phyloP scores from a whole-genome alignment of 768 basidiomycete species.

The Auricularia cornea region DNA sequence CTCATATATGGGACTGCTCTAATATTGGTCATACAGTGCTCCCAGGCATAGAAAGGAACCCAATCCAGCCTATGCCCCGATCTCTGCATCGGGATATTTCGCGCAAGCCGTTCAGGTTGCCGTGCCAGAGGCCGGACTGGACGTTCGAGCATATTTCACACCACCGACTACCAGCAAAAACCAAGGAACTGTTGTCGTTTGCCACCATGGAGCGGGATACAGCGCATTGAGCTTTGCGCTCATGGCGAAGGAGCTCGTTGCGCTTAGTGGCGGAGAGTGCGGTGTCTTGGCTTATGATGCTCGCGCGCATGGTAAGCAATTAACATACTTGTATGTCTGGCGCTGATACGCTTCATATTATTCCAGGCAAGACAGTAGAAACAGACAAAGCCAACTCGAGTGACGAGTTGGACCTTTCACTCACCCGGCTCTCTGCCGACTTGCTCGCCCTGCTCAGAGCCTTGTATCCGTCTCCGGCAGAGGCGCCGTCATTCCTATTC shows the following conservation, averaged over 20 bases:
- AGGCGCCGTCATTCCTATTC: constrained; percentile 67
- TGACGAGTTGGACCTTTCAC: constrained; percentile 56
- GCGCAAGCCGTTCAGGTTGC: constrained; percentile 69
- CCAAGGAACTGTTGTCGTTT: constrained; percentile 67
- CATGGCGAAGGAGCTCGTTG: constrained; percentile 71
- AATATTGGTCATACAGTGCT: too few species aligned
- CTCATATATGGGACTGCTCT: too few species aligned
- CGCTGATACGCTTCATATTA: too few species aligned
- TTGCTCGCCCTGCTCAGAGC: constrained; percentile 59
- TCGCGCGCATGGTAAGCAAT: constrained; percentile 78
- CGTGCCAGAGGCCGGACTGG: constrained; percentile 51
- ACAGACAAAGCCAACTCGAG: constrained; percentile 18
- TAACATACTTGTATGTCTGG: too few species aligned
- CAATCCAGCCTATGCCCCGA: constrained; percentile 61
- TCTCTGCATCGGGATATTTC: constrained; percentile 74
- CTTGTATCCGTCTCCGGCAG: constrained; percentile 55
- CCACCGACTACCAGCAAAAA: constrained; percentile 49
- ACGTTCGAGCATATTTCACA: constrained; percentile 78
- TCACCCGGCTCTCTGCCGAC: constrained; percentile 65
- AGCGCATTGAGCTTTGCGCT: constrained; percentile 85
- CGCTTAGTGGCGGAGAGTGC: constrained; percentile 54
- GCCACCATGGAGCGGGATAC: constrained; percentile 94
- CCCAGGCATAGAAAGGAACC: constrained; percentile 29
- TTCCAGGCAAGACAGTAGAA: constrained; percentile 63
- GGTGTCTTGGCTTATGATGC: constrained; percentile 81